phyloP scores from a whole-genome alignment of 2,329 filamentous ascomycete species.

The Aspergillus latus region DNA sequence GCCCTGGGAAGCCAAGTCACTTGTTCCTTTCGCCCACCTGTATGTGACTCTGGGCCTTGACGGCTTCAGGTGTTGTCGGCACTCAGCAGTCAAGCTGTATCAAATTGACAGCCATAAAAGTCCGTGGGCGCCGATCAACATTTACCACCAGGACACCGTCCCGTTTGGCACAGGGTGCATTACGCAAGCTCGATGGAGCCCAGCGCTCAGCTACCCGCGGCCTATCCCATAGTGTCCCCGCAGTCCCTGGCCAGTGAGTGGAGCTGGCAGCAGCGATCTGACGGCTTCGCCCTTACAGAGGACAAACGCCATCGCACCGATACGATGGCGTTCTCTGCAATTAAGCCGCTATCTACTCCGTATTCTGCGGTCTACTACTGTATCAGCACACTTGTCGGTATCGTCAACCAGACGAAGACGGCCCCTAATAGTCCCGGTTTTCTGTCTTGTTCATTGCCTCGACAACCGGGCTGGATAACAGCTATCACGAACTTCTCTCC shows the following conservation, averaged over 20 bases:
- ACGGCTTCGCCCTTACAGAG: slow-evolving; percentile 28
- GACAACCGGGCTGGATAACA: too few species aligned
- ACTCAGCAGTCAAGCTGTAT: slow-evolving; percentile 1
- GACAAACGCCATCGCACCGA: slow-evolving; percentile 30
- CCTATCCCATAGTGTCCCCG: slow-evolving; percentile 31
- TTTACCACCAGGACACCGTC: slow-evolving; percentile 19
- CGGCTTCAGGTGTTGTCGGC: not conserved
- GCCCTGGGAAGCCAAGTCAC: not conserved
- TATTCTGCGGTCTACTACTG: too few species aligned
- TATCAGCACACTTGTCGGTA: not conserved
- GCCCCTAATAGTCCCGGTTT: too few species aligned
- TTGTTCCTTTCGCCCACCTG: not conserved
- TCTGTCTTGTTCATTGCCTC: too few species aligned
- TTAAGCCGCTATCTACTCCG: too few species aligned
- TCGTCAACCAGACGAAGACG: not conserved
- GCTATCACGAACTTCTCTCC: too few species aligned
- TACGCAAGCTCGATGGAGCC: slow-evolving; percentile 39
- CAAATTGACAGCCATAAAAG: slow-evolving; percentile 9
- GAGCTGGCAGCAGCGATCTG: slow-evolving; percentile 40
- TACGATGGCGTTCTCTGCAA: slow-evolving; percentile 23
- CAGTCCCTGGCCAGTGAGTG: slow-evolving; percentile 35
- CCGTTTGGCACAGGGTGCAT: slow-evolving; percentile 26
- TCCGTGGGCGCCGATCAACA: slow-evolving; percentile 30
- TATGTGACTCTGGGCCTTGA: not conserved
- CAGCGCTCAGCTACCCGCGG: slow-evolving; percentile 32